Base-by-base conservation (phyloP, 768 basidiomycete genomes). In the Rhizopogon roseolus region DNA sequence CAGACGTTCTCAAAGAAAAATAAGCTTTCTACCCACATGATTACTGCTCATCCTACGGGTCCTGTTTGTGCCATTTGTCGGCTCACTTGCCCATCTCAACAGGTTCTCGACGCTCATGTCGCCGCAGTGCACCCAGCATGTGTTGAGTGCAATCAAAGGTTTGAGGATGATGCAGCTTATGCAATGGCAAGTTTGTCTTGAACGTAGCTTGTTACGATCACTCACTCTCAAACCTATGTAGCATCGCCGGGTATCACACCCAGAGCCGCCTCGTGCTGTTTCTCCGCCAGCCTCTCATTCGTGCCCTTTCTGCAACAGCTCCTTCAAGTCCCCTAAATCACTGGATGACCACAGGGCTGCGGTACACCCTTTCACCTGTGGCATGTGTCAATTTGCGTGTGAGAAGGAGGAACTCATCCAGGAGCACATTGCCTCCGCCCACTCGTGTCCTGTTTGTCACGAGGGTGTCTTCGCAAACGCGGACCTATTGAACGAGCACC, bases 121-220 rank as follows among this genome's bases (percentile, higher is more conserved):
- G 62, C 64, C 27, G 60, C 62, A 11, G 67, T 61, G 22, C 67
- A 79, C 34, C 74, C 76, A 1, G 59, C 60, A 4, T 77, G 76
- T 54, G 46, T 54, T 16, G 50, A 49, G 36, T 77, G 76, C 42
- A 36, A 52, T 16, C 29, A 60, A 3, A 73, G 71, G 36, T 76
- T 76, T 40, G 68, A 71, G 55, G 65, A 71, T 54, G 55, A 64
- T 7, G 57, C 50, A 14, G 39, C 49, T 2, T 71, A 67, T 52
- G 38, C 52, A n/a, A 58, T 61, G 54, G 77, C 74, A 57, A 53
- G 67, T 57, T 46, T 19, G 14, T 32, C 45, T 34, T 34, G 19
- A 34, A 19, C 14, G 5, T 8, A 2, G 13, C 14, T 46, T 34
- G 13, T 46, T 14, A 29, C 17, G 1, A 7, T 34, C 19, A 17